Conservation (phyloP, 1,284 basidiomycete species). For the Spongispora temasekensis region DNA sequence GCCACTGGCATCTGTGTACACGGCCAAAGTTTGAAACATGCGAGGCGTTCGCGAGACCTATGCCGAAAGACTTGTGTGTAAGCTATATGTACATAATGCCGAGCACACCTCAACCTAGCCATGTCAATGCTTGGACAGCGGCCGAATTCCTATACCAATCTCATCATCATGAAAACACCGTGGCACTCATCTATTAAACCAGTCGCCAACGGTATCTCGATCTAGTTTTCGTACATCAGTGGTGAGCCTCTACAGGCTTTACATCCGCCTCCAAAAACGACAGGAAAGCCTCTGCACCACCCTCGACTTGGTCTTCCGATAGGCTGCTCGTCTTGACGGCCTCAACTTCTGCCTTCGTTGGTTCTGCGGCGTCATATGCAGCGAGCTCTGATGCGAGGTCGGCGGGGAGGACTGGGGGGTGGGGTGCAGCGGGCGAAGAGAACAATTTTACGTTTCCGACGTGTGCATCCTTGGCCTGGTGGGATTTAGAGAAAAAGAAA, state of each 20-base stretch:
- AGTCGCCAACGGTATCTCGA: slow-evolving; percentile 4
- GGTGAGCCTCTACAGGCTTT: slow-evolving; percentile 56
- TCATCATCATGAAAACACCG: background rate
- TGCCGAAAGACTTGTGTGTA: no score
- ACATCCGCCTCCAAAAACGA: slow-evolving; percentile 59
- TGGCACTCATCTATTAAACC: slow-evolving; percentile 19
- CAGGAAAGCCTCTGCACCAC: slow-evolving; percentile 61
- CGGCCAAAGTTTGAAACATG: no score
- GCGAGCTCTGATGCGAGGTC: slow-evolving; percentile 84
- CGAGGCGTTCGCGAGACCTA: no score
- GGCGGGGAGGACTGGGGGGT: slow-evolving; percentile 68
- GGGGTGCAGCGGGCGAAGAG: slow-evolving; percentile 65
- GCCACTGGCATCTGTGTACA: no score
- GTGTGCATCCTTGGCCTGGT: slow-evolving; percentile 81
- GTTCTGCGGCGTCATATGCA: slow-evolving; percentile 79
- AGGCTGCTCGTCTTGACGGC: slow-evolving; percentile 28
- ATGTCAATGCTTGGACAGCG: no score
- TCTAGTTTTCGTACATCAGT: slow-evolving; percentile 36
- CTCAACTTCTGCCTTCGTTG: slow-evolving; percentile 49
- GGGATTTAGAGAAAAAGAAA: background rate
- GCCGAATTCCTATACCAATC: no score
- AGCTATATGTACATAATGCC: no score
- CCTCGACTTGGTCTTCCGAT: slow-evolving; percentile 40
- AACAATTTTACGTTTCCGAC: slow-evolving; percentile 79
- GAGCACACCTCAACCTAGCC: no score